Percentiles rank a stretch among this genome's conserved stretches.
phyloP scores from a whole-genome alignment of 2,329 filamentous ascomycete genomes.

The Graphilbum fragrans region DNA sequence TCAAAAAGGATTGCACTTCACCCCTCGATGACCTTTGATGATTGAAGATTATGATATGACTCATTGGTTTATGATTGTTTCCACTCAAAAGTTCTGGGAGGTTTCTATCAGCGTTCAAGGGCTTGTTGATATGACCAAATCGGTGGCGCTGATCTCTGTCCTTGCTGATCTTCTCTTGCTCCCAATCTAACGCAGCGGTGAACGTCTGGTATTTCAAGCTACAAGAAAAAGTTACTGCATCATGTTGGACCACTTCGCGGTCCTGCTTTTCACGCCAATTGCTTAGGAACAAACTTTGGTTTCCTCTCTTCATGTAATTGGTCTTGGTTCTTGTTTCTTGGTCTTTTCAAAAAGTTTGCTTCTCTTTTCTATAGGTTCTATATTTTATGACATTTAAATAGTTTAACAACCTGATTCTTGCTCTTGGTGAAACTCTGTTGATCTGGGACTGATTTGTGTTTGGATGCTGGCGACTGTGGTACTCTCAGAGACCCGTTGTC shows the following conservation, averaged over 20 bases:
- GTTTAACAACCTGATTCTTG: background rate
- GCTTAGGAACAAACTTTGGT: background rate
- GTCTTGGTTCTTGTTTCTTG: background rate
- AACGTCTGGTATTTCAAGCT: background rate
- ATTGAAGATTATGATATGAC: background rate
- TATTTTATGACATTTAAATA: background rate
- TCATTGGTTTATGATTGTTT: background rate
- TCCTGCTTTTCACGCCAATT: background rate
- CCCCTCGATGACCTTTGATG: background rate
- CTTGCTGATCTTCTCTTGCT: background rate
- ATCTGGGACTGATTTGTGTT: too few species aligned
- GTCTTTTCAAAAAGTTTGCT: too few species aligned
- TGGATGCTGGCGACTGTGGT: too few species aligned
- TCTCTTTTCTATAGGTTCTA: background rate
- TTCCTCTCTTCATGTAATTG: background rate
- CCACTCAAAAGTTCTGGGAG: background rate
- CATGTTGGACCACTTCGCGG: background rate
- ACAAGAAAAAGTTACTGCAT: background rate
- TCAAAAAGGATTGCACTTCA: background rate
- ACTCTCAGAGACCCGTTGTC: background rate
- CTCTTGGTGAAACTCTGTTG: background rate
- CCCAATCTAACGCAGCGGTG: too few species aligned
- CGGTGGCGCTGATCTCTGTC: background rate
- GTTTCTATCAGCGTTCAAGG: background rate
- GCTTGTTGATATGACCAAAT: background rate